Base-by-base conservation (phyloP, 1,139 yeast genomes). In the Hansenula anomala region DNA sequence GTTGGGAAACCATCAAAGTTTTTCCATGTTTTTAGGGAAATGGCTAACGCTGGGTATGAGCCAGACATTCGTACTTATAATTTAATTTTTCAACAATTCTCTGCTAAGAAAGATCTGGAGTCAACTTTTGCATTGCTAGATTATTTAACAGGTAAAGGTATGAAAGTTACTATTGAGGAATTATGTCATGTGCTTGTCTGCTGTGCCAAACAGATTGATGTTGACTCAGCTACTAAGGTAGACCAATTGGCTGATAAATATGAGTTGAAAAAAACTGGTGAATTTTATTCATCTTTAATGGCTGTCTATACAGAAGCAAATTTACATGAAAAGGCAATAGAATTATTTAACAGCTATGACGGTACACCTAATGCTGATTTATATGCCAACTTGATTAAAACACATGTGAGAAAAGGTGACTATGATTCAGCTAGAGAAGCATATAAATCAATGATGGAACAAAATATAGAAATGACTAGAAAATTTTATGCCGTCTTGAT, bases 341-440 rank as follows among this genome's bases (percentile, higher is more conserved):
- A n/a, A 8, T 10, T 24, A 2, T 32, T 32, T 16, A 15, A 24
- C 3, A 4, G 4, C 12, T 18, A 18, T 17, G 6, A 19, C 9
- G 13, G 14, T 3, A 23, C 4, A 13, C 22, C 34, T 9, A 27
- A 23, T 15, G 11, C n/a, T 4, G 7, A 6, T 3, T 24, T 32
- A 28, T 32, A 32, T 32, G 11, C 34, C 3, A 22, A 24, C 12
- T 47, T 55, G 15, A 47, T 58, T 45, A 48, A 47, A 39, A 33
- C 53, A 2, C 51, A 48, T 32, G 44, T 52, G 38, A 48, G 46
- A 25, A 43, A 41, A 23, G 38, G 43, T 12, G 45, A 54, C 15
- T 58, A 40, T 39, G 38, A 42, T 4, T 16, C 33, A 17, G 49
- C 54, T 4, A 32, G 38, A 19, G 30, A 35, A 6, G 37, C 46